Evolutionary conservation across 2,329 filamentous ascomycete genomes (phyloP).

Genomic region (Neopestalotiopsis rosae): DNA sequence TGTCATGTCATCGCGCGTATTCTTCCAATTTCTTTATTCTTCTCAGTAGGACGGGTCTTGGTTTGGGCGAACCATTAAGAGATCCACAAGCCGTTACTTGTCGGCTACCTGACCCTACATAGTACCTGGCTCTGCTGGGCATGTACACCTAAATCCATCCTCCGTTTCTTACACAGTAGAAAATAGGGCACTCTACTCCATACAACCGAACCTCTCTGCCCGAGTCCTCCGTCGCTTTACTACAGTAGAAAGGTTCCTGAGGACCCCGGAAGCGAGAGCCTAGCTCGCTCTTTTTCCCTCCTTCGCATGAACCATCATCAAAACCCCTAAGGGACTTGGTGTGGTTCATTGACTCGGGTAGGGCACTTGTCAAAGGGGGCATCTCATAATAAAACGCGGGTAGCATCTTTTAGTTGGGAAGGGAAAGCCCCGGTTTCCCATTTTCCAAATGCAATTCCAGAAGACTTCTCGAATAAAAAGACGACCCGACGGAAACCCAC

Average conservation of each 20-base stretch:
- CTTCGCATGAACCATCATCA: too few relatives aligned
- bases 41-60: too few relatives aligned
- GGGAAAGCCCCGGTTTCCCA: background rate
- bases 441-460: background rate
- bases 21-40: too few relatives aligned
- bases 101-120: too few relatives aligned
- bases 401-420: background rate
- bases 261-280: background rate
- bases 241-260: background rate
- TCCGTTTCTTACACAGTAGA: too few relatives aligned
- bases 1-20: too few relatives aligned
- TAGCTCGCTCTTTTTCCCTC: background rate
- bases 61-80: too few relatives aligned
- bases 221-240: background rate
- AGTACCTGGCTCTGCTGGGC: too few relatives aligned
- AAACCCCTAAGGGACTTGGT: background rate
- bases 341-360: background rate
- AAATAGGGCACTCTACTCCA: background rate
- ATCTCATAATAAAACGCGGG: too few relatives aligned
- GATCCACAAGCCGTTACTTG: too few relatives aligned
- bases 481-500: background rate
- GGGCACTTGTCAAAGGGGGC: background rate
- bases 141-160: too few relatives aligned
- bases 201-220: background rate
- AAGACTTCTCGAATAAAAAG: constrained; percentile 11